Evolutionary conservation across 2,329 filamentous ascomycete genomes (phyloP).

Genomic region (Calonectria hawksworthii): DNA sequence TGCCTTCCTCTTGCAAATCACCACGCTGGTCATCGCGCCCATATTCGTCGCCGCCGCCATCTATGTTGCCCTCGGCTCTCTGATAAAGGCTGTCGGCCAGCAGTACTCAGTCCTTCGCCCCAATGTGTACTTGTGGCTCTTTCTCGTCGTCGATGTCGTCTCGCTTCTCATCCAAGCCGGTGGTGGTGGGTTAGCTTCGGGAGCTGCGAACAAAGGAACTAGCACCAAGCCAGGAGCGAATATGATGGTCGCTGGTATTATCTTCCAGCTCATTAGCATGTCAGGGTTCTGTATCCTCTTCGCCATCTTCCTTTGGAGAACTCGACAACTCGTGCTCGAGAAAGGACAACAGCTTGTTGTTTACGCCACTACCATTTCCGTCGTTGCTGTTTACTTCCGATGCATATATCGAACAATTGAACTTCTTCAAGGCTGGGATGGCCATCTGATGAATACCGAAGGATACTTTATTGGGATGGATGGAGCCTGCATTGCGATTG

Average conservation of each 20-base stretch:
- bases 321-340: not conserved
- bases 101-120: constrained; percentile 7
- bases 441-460: constrained; percentile 18
- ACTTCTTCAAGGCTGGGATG: constrained; percentile 24
- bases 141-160: constrained; percentile 1
- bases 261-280: constrained; percentile 4
- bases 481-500: not conserved
- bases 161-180: constrained; percentile 13
- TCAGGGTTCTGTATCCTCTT: not conserved
- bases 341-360: not conserved
- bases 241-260: not conserved
- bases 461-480: constrained; percentile 20
- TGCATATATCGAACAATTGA: constrained; percentile 23
- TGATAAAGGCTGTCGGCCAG: constrained; percentile 1
- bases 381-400: constrained; percentile 11
- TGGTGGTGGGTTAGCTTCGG: constrained; percentile 13
- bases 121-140: constrained; percentile 11
- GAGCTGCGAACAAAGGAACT: not conserved
- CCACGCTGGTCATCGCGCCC: constrained; percentile 17
- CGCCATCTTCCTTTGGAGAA: constrained; percentile 6
- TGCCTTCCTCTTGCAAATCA: constrained; percentile 17
- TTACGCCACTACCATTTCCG: not conserved
- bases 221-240: constrained; percentile 12
- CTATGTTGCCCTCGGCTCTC: constrained; percentile 3
- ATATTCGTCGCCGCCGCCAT: constrained; percentile 12